phyloP scores from a whole-genome alignment of 2,329 filamentous ascomycete genomes.

The Leptographium galeiforme region DNA sequence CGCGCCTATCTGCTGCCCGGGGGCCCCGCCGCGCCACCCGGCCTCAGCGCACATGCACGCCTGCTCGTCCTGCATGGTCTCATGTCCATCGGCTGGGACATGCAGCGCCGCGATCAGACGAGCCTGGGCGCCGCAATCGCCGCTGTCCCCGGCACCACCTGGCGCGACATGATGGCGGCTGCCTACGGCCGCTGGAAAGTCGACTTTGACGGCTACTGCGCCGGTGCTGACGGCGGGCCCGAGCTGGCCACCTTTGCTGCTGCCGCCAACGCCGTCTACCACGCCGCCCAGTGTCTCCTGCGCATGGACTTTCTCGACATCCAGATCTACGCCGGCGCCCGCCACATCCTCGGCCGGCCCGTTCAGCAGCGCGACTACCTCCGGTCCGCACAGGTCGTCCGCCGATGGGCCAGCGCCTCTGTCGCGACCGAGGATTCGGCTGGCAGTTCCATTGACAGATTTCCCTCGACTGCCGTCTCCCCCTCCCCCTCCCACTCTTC shows the following conservation, averaged over 20 bases:
- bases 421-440: neutral
- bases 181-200: constrained; percentile 8
- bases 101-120: constrained; percentile 12
- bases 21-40: neutral
- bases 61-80: constrained; percentile 11
- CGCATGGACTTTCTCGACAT: constrained; percentile 9
- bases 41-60: constrained; percentile 1
- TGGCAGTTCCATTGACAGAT: too few species aligned
- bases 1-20: neutral
- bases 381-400: constrained; percentile 8
- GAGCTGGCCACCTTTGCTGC: constrained; percentile 5
- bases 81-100: constrained; percentile 11
- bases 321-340: constrained; percentile 12
- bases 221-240: neutral
- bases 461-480: too few species aligned
- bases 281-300: constrained; percentile 6
- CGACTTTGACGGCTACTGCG: constrained; percentile 8
- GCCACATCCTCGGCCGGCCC: constrained; percentile 9
- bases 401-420: constrained; percentile 5
- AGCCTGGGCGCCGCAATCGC: constrained; percentile 2
- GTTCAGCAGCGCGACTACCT: constrained; percentile 9
- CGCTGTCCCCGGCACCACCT: neutral
- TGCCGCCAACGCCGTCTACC: constrained; percentile 7
- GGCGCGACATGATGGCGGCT: constrained; percentile 2
- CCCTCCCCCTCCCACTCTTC: too few species aligned